A percentile compares a stretch with the other conserved stretches of the same genome.
Evolutionary conservation across 805 yeast genomes (phyloP).

Genomic region (Starmerella kuoi): DNA sequence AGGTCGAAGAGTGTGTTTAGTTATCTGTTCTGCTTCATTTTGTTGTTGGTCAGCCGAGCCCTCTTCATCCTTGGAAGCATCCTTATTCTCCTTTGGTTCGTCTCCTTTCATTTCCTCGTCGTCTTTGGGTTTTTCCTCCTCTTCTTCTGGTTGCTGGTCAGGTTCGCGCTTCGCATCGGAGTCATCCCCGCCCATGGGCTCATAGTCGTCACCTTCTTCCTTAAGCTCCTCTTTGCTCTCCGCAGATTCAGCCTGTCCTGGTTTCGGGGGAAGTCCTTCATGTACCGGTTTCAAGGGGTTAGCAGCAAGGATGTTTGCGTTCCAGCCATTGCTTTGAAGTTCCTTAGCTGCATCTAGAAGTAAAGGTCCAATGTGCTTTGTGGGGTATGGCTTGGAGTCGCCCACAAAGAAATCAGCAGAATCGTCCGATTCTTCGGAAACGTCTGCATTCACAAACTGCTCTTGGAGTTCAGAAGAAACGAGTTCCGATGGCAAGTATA

Average conservation of each 20-base stretch:
- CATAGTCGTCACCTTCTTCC: not conserved
- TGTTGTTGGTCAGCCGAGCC: not conserved
- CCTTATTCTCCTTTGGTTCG: slow-evolving; percentile 3
- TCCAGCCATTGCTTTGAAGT: slow-evolving; percentile 21
- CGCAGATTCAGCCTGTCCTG: not conserved
- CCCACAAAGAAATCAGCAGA: slow-evolving; percentile 14
- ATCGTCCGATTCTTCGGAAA: slow-evolving; percentile 2
- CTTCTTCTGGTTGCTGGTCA: not conserved
- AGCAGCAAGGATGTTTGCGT: slow-evolving; percentile 18
- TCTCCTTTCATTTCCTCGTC: not conserved
- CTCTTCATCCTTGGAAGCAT: not conserved
- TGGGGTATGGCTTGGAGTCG: slow-evolving; percentile 23
- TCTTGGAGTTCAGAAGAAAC: slow-evolving; percentile 9
- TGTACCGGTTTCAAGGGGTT: slow-evolving; percentile 7
- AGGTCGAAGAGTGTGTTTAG: slow-evolving; percentile 27
- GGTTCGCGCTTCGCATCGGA: not conserved
- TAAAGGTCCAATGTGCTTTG: slow-evolving; percentile 27
- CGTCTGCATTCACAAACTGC: slow-evolving; percentile 2
- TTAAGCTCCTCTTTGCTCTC: not conserved
- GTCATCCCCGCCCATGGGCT: not conserved
- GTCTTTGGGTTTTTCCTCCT: not conserved
- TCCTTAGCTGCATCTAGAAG: slow-evolving; percentile 19
- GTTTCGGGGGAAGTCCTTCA: not conserved
- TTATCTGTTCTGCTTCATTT: not conserved
- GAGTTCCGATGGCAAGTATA: slow-evolving; percentile 13